phyloP scores from a whole-genome alignment of 2,329 filamentous ascomycete genomes.

The Hawksworthiomyces lignivorus region DNA sequence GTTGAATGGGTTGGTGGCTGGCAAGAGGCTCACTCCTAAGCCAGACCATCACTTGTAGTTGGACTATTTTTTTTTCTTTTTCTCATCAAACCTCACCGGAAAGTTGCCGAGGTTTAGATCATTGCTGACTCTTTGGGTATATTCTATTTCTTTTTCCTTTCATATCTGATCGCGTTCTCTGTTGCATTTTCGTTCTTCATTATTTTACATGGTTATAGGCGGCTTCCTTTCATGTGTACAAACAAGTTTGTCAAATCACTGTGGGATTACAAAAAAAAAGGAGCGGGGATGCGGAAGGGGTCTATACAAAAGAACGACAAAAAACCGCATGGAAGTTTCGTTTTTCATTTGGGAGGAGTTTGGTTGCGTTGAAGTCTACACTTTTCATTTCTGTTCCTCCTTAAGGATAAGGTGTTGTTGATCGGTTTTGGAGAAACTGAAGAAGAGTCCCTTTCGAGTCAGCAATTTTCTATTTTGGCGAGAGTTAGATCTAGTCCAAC shows the following conservation, averaged over 20 bases:
- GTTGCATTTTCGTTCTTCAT: conserved; percentile 19
- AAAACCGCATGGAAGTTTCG: conserved; percentile 17
- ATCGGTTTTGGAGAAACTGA: conserved; percentile 7
- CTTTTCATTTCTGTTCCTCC: conserved; percentile 20
- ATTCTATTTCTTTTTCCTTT: conserved; percentile 19
- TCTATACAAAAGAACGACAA: conserved; percentile 15
- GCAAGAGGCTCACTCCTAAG: conserved; percentile 48
- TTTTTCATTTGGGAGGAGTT: conserved; percentile 22
- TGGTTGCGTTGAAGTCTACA: conserved; percentile 14
- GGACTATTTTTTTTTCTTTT: conserved; percentile 27
- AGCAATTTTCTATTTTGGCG: conserved; percentile 16
- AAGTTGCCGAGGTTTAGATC: conserved; percentile 7
- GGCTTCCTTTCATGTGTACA: conserved; percentile 9
- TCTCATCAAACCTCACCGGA: conserved; percentile 2
- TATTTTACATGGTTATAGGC: conserved; percentile 2
- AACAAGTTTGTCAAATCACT: conserved; percentile 11
- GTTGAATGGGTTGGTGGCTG: conserved; percentile 95
- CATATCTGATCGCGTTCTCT: conserved; percentile 11
- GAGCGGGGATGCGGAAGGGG: conserved; percentile 10
- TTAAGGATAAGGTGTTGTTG: too few species aligned
- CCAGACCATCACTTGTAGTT: conserved; percentile 53
- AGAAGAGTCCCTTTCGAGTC: conserved; percentile 14
- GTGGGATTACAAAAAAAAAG: conserved; percentile 21
- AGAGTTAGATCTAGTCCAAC: conserved; percentile 33
- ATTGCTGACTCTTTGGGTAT: conserved; percentile 17